Base-by-base conservation (phyloP, 192 early-diverging fungal genomes). In the Podila horticola region DNA sequence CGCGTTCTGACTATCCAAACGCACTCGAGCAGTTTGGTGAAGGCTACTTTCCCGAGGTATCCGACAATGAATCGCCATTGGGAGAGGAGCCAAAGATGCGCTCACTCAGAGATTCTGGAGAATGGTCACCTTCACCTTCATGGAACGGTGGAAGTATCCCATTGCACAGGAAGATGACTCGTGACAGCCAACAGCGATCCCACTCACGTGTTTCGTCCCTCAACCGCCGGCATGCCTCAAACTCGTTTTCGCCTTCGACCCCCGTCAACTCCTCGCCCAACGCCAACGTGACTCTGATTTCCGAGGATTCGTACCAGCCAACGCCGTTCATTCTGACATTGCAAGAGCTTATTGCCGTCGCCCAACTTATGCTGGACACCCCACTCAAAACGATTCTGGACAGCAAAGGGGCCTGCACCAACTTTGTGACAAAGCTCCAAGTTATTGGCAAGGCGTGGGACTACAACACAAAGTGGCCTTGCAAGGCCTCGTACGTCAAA, bases 281-380 rank as follows among this genome's bases (percentile, higher is more conserved):
- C 36, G 79, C 79, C 62, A 82, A 82, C 58, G 41, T 86, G 11
- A 86, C 87, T 31, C 69, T 82, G 4, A 84, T 86, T 34, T 85
- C 85, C 0, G 85, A 89, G 61, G 87, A 91, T 30, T 79, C 86
- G 2, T 86, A 87, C 57, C 66, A 81, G 60, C 84, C 87, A 33
- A 86, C 86, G 15, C 86, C 85, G 5, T 91, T 94, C 62, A 87
- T 92, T 24, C 74, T 86, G 36, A 86, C 92, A 0, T 62, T 95
- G 5, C 88, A 85, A 24, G 91, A 94, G 41, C 77, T 95, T 5
- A 94, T 93, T 62, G 71, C 83, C 5, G 72, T 91, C n/a, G 92
- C 94, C 0, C 92, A 94, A 62, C 83, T 85, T 13, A 91, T 95
- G 58, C 82, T 96, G 15, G 94, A 96, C 72, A 91, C 91, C 58